Conservation (phyloP, 331 rosid genomes). For the Acacia concinna region DNA sequence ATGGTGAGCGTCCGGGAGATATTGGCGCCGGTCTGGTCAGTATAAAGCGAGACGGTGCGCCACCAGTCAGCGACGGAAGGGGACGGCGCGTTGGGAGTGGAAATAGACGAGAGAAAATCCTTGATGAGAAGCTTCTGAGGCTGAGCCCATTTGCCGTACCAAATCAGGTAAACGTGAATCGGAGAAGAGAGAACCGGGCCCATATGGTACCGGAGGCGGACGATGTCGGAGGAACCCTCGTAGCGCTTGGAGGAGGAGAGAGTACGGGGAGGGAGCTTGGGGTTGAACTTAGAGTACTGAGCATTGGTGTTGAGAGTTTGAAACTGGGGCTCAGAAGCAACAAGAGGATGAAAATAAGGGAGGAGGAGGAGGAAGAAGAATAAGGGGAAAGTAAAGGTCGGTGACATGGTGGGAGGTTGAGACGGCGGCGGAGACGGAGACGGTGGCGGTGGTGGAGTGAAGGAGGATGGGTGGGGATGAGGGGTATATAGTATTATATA, state of each 20-base stretch:
- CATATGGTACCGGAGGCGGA: constrained; percentile 85
- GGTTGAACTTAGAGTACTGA: constrained; percentile 46
- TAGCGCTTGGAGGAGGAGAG: constrained; percentile 64
- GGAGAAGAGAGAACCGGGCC: constrained; percentile 86
- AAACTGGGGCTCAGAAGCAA: neutral
- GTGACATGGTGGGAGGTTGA: constrained; percentile 22
- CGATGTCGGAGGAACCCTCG: constrained; percentile 84
- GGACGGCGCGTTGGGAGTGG: constrained; percentile 44
- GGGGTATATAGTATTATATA: constrained; percentile 37
- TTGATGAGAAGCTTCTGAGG: constrained; percentile 61
- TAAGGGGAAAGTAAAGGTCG: neutral
- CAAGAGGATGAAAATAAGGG: neutral
- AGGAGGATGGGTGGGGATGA: neutral
- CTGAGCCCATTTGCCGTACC: constrained; percentile 82
- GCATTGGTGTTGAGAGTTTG: constrained; percentile 44
- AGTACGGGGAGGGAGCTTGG: constrained; percentile 55
- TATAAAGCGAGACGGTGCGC: constrained; percentile 75
- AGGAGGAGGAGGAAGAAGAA: neutral
- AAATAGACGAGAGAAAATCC: constrained; percentile 71
- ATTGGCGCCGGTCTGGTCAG: constrained; percentile 88
- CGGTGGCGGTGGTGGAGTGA: neutral
- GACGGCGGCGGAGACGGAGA: neutral
- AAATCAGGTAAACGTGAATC: constrained; percentile 73
- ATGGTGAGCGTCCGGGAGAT: constrained; percentile 71
- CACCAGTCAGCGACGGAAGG: constrained; percentile 93